These are phyloP conservation scores for Extremus antarcticus DNA, from an alignment of 495 filamentous ascomycete genomes.

Conservation along the genomic window DNA sequence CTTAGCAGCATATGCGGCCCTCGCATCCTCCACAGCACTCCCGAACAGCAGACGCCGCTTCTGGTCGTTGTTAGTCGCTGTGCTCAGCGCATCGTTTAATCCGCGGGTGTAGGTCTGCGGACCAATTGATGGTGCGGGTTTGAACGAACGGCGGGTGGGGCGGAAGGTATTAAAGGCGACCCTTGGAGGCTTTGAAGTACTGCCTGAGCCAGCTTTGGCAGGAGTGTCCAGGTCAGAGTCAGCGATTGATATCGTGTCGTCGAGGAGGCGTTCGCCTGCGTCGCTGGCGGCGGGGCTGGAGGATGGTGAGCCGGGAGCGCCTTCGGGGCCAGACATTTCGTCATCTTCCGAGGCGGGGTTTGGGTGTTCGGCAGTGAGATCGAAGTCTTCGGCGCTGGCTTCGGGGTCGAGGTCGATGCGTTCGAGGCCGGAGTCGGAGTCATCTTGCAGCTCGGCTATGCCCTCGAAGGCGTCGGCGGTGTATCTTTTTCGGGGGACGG, in stretches of 20 bases:
- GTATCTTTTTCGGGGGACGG: slow-evolving; percentile 12
- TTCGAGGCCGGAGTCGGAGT: background rate
- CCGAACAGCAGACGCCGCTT: background rate
- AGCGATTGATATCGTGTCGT: slow-evolving; percentile 1
- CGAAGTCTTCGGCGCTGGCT: background rate
- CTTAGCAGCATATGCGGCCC: slow-evolving; percentile 35
- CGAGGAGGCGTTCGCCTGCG: background rate
- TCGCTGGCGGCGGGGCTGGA: background rate
- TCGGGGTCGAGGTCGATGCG: background rate
- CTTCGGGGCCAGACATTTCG: background rate
- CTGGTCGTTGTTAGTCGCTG: background rate
- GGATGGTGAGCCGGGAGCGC: too few species aligned
- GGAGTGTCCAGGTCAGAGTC: background rate
- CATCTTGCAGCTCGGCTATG: slow-evolving; percentile 10
- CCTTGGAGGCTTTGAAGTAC: too few species aligned
- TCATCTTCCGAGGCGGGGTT: background rate
- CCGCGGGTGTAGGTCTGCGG: background rate
- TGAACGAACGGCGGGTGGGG: background rate
- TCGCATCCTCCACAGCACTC: slow-evolving; percentile 27
- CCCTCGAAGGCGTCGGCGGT: slow-evolving; percentile 21
- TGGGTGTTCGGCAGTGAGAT: background rate
- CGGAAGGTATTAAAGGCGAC: too few species aligned
- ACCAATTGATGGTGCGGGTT: background rate
- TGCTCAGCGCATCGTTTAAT: background rate
- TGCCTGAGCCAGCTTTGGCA: too few species aligned